Evolutionary conservation across 2,329 filamentous ascomycete genomes (phyloP).

Genomic region (Aspergillus floridensis): DNA sequence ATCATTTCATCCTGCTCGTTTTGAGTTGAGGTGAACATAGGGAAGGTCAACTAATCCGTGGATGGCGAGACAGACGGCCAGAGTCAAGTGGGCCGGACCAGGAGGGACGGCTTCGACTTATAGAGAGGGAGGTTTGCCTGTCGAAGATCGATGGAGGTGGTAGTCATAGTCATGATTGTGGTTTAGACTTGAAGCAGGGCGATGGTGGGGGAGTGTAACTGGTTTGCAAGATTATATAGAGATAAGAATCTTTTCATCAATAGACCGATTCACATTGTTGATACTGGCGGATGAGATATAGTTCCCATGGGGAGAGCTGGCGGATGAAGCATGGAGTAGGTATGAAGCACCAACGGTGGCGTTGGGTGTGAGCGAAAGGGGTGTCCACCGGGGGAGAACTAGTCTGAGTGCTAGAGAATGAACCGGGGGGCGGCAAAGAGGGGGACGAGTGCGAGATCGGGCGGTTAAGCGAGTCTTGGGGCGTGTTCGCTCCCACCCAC

Average conservation of each 20-base stretch:
- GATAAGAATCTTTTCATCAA: no score
- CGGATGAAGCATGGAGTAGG: background rate
- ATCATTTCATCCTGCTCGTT: conserved; percentile 4
- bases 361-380: conserved; percentile 37
- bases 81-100: conserved; percentile 7
- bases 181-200: no score
- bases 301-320: background rate
- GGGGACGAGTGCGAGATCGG: conserved; percentile 17
- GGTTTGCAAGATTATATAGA: no score
- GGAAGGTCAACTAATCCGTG: conserved; percentile 4
- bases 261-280: background rate
- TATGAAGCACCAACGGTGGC: conserved; percentile 16
- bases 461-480: conserved; percentile 20
- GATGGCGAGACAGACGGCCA: conserved; percentile 3
- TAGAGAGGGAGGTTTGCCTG: background rate
- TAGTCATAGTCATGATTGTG: background rate
- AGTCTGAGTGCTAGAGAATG: conserved; percentile 37
- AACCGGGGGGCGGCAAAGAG: conserved; percentile 24
- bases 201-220: no score
- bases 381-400: conserved; percentile 18
- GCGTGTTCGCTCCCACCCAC: conserved; percentile 26
- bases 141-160: background rate
- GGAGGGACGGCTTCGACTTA: background rate
- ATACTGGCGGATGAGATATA: background rate
- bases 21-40: conserved; percentile 6